These are phyloP conservation scores for Cytospora piceae DNA, from an alignment of 2,329 filamentous ascomycete genomes.

Conservation along the genomic window DNA sequence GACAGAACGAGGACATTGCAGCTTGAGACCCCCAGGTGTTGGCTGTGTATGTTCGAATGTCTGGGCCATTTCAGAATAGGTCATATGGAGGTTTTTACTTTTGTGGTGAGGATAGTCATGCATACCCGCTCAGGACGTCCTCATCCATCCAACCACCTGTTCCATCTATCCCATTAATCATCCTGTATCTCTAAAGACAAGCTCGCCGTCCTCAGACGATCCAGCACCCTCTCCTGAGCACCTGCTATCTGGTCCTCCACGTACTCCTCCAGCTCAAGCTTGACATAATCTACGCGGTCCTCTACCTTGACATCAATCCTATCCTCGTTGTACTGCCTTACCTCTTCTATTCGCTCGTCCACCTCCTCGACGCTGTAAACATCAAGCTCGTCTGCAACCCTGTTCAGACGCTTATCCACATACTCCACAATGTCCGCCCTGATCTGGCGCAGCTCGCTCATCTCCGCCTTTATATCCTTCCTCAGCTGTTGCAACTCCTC, in stretches of 20 bases:
- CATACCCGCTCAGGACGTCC: too few species aligned
- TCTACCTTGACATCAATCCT: conserved; percentile 17
- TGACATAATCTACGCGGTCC: conserved; percentile 11
- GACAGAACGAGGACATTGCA: too few species aligned
- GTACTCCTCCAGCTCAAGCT: conserved; percentile 24
- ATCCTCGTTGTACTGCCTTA: conserved; percentile 7
- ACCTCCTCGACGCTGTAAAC: background rate
- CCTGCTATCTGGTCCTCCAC: conserved; percentile 5
- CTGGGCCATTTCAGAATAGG: too few species aligned
- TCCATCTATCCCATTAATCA: background rate
- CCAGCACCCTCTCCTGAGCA: conserved; percentile 8
- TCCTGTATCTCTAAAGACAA: background rate
- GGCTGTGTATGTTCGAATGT: too few species aligned
- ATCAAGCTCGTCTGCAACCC: background rate
- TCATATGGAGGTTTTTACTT: too few species aligned
- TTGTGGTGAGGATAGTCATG: too few species aligned
- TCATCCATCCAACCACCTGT: background rate
- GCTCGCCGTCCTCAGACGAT: conserved; percentile 5
- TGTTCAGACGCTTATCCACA: conserved; percentile 1
- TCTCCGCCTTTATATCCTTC: too few species aligned
- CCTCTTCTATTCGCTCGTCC: conserved; percentile 13
- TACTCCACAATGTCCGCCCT: conserved; percentile 1
- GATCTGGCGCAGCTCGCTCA: background rate
- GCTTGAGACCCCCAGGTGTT: too few species aligned
- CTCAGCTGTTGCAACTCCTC: too few species aligned